These are phyloP conservation scores for Cylindrotheca closterium DNA, from an alignment of 108 stramenopile species.

Conservation along the genomic window DNA sequence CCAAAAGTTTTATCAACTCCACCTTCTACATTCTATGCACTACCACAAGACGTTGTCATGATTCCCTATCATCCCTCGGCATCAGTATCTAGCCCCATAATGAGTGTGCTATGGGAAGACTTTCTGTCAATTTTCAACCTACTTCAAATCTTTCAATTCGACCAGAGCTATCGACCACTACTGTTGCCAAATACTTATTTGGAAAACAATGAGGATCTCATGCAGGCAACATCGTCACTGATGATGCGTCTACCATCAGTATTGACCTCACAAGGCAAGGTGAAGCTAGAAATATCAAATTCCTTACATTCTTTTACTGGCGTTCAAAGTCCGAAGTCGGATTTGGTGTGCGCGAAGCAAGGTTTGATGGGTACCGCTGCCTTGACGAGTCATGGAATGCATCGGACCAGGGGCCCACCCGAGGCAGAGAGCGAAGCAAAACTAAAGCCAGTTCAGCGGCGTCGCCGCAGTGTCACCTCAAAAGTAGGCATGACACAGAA, in stretches of 20 bases:
- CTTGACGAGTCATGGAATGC: conserved; percentile 47
- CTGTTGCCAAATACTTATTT: not conserved
- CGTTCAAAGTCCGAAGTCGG: conserved; percentile 1
- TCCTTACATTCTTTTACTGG: too few relatives aligned
- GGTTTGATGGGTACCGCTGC: conserved; percentile 46
- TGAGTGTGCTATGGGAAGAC: conserved; percentile 53
- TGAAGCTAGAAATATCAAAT: not conserved
- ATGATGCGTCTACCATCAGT: conserved; percentile 10
- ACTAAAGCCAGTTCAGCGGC: conserved; percentile 23
- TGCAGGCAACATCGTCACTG: conserved; percentile 10
- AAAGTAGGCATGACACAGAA: conserved; percentile 34
- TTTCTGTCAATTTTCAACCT: conserved; percentile 50
- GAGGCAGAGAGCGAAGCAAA: conserved; percentile 32
- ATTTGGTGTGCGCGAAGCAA: conserved; percentile 42
- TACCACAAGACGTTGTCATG: conserved; percentile 34
- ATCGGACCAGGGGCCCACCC: conserved; percentile 49
- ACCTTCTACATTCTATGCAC: conserved; percentile 24
- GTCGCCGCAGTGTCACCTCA: too few relatives aligned
- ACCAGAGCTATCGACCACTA: conserved; percentile 3
- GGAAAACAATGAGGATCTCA: conserved; percentile 11
- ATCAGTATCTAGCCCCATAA: conserved; percentile 35
- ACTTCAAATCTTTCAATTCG: conserved; percentile 35
- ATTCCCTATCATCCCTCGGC: conserved; percentile 57
- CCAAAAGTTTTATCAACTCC: conserved; percentile 25
- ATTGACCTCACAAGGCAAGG: not conserved